Base-by-base conservation (phyloP, 1,284 basidiomycete species). In the Neolentinus lepideus region DNA sequence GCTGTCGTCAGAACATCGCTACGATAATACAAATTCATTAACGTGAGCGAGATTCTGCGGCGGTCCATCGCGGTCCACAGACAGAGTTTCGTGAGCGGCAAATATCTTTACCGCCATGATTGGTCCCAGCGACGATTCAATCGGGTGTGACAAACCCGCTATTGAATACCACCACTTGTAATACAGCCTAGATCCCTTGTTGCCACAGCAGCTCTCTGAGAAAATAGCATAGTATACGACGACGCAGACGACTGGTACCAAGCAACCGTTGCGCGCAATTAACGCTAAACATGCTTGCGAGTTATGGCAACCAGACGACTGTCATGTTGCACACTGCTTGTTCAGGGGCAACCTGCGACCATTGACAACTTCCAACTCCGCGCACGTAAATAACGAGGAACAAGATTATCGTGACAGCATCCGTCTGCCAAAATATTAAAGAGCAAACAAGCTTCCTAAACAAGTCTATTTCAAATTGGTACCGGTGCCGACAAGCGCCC, bases 121-220 rank as follows among this genome's bases (percentile, higher is more conserved):
- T 43, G 38, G 38, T 43, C 38, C 38, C 38, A 43, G 16, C 6
- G 19, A 43, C 16, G 38, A 21, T 21, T 6, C 6, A 16, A 43
- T n/a, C 38, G 6, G 16, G 38, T n/a, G 8, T 43, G 8, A n/a
- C 8, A n/a, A 43, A 43, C 8, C 38, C 38, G 38, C 38, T 43
- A 9, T 35, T 35, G 33, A 35, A 35, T 16, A 35, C 33, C 9
- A 35, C 9, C 9, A 16, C 33, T 35, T 9, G 9, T 35, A 16
- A 35, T 9, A 35, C n/a, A 50, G 47, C 27, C 47, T 25, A 50
- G 47, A 21, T 50, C 24, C 27, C 38, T 21, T 29, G 47, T 50
- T 50, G 47, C 47, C 47, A 50, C 27, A 50, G 47, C 22, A 50
- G 47, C 24, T 50, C 47, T 26, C 47, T 22, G 47, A 50, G 47